These are phyloP conservation scores for Fusarium caatingaense DNA, from an alignment of 2,329 filamentous ascomycete genomes.

Conservation along the genomic window DNA sequence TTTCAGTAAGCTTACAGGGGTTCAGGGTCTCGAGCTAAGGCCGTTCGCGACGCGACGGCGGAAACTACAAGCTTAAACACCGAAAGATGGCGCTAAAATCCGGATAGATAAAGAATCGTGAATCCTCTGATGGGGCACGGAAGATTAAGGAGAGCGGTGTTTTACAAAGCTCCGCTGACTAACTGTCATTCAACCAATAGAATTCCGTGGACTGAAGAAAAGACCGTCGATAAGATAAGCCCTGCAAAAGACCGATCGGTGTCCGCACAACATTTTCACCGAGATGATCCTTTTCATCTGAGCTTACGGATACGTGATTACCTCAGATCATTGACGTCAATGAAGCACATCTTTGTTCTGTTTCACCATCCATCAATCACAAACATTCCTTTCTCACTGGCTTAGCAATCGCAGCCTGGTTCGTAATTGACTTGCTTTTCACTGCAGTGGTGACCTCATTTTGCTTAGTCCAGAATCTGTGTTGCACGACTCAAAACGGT, in stretches of 20 bases:
- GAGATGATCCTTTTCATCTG: not conserved
- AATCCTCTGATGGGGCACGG: not conserved
- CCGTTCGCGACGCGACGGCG: not conserved
- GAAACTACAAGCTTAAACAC: not conserved
- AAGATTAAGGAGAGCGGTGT: not conserved
- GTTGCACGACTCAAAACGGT: not conserved
- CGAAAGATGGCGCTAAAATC: constrained; percentile 10
- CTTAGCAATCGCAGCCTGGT: not conserved
- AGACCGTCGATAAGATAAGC: not conserved
- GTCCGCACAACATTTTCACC: not conserved
- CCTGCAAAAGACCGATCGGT: not conserved
- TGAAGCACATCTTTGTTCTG: not conserved
- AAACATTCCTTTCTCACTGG: not conserved
- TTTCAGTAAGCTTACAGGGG: not conserved
- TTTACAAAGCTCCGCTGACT: not conserved
- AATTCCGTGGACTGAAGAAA: not conserved
- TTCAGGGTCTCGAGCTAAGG: not conserved
- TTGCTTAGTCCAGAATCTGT: not conserved
- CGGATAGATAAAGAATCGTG: not conserved
- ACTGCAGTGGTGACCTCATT: not conserved
- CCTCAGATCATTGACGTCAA: not conserved
- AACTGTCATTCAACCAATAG: not conserved
- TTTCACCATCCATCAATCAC: not conserved
- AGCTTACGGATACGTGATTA: not conserved
- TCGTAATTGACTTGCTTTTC: not conserved